Conservation (phyloP, 2,329 filamentous ascomycete species). For the Ophiostoma perfectum region DNA sequence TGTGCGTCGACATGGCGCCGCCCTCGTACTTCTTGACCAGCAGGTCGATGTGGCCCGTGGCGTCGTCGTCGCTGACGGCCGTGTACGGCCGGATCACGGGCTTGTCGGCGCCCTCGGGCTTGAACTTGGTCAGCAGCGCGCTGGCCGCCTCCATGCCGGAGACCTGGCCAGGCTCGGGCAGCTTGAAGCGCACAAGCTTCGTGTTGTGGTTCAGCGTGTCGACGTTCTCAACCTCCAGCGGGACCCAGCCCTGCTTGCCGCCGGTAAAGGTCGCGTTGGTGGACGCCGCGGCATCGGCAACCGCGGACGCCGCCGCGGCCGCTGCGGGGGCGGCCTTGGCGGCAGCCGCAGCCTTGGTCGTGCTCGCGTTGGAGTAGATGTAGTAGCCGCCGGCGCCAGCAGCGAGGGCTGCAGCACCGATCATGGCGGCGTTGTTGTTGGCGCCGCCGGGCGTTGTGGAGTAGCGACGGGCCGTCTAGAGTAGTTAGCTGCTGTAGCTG, state of each 20-base stretch:
- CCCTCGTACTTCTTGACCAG: conserved; percentile 86
- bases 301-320: conserved; percentile 32
- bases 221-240: conserved; percentile 70
- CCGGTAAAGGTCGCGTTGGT: conserved; percentile 60
- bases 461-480: conserved; percentile 56
- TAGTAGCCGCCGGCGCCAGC: conserved; percentile 56
- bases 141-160: conserved; percentile 78
- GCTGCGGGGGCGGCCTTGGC: conserved; percentile 42
- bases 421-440: conserved; percentile 54
- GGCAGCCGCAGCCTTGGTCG: conserved; percentile 45
- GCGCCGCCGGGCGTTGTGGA: conserved; percentile 51
- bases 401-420: conserved; percentile 50
- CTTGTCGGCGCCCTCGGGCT: conserved; percentile 72
- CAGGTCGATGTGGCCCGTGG: conserved; percentile 76
- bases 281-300: conserved; percentile 34
- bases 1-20: conserved; percentile 85
- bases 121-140: conserved; percentile 88
- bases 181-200: conserved; percentile 82
- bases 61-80: conserved; percentile 78
- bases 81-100: conserved; percentile 88
- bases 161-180: conserved; percentile 77
- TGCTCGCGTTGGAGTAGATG: conserved; percentile 45
- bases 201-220: conserved; percentile 89
- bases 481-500: conserved; percentile 24
- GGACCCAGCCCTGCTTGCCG: conserved; percentile 83